Conservation (phyloP, 1,284 basidiomycete genomes). For the Ustilago sp. region DNA sequence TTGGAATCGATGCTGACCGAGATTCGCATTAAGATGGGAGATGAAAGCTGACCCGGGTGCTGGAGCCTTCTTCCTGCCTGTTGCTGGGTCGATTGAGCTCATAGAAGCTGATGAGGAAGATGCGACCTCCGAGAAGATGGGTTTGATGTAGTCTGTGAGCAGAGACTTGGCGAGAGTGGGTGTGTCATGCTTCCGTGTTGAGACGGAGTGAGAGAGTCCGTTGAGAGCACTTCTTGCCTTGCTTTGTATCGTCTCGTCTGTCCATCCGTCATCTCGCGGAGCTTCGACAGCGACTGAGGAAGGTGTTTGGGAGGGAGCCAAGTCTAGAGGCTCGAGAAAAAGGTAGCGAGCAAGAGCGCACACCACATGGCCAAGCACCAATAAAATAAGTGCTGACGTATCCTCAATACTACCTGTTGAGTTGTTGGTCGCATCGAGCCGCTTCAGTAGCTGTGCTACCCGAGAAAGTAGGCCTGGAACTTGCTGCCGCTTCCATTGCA, state of each 20-base stretch:
- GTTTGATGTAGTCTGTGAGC: slow-evolving; percentile 39
- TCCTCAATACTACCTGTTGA: neutral
- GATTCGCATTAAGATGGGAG: slow-evolving; percentile 23
- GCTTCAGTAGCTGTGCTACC: neutral
- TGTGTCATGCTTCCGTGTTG: neutral
- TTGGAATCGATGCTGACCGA: slow-evolving; percentile 35
- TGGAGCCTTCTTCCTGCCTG: slow-evolving; percentile 25
- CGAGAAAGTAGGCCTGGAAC: slow-evolving; percentile 20
- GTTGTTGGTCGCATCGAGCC: neutral
- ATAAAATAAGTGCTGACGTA: neutral
- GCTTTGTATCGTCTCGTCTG: neutral
- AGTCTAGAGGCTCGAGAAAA: neutral
- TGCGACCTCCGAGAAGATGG: slow-evolving; percentile 28
- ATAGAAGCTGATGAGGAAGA: slow-evolving; percentile 17
- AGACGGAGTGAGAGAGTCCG: neutral
- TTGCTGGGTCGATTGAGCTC: slow-evolving; percentile 20
- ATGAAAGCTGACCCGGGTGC: slow-evolving; percentile 15
- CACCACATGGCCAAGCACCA: slow-evolving; percentile 27
- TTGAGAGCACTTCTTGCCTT: neutral
- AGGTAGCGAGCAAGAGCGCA: slow-evolving; percentile 26
- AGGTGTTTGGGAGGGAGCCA: neutral
- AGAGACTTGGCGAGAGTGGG: slow-evolving; percentile 15
- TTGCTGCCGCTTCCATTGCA: slow-evolving; percentile 31
- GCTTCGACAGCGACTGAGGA: neutral
- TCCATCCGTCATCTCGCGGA: slow-evolving; percentile 27